Base-by-base conservation (phyloP, 2,329 filamentous ascomycete species). In the Beauveria pseudobassiana region DNA sequence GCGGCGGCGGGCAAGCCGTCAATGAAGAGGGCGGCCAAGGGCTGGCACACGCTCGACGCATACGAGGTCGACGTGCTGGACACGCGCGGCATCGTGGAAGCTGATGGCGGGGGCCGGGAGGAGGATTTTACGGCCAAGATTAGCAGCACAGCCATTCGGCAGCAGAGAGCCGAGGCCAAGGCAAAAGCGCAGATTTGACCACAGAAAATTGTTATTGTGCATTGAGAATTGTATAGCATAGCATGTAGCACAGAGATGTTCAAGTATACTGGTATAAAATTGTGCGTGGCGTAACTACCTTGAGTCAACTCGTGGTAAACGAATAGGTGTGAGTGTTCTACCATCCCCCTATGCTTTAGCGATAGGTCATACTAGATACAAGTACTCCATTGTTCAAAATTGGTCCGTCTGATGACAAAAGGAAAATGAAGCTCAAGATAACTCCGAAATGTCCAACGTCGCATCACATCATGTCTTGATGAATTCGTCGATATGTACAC, bases 11-110 rank as follows among this genome's bases (percentile, higher is more conserved):
- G 5, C 79, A 85, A 63, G 90, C 90, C 0, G 91, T 99, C 66
- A 99, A 99, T 71, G 82, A 90, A 88, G 72, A 84, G 95, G 50
- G 76, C 70, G 30, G 88, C 90, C 67, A 88, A 87, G 63, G 90
- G 89, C 2, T 97, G 91, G 92, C 77, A 79, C 42, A 74, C 79
- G 26, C 78, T 99, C 45, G 86, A 91, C 28, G 83, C 96, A 0
- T 96, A 91, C 68, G 93, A 96, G 72, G 91, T 98, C 30, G 90
- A 95, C 69, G 91, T 98, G 16, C 80, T 99, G 18, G 89, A 93
- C 73, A 82, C 86, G 20, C 59, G 53, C 1, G 69, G 70, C 40
- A 60, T 70, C 50, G 51, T 22, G 3, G 80, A 82, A 45, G 77
- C 80, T 49, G 74, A 57, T 2, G 63, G 53, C 3, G 62, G 48